phyloP scores from a whole-genome alignment of 805 yeast species.

The Sungouiozyma intestinalis region DNA sequence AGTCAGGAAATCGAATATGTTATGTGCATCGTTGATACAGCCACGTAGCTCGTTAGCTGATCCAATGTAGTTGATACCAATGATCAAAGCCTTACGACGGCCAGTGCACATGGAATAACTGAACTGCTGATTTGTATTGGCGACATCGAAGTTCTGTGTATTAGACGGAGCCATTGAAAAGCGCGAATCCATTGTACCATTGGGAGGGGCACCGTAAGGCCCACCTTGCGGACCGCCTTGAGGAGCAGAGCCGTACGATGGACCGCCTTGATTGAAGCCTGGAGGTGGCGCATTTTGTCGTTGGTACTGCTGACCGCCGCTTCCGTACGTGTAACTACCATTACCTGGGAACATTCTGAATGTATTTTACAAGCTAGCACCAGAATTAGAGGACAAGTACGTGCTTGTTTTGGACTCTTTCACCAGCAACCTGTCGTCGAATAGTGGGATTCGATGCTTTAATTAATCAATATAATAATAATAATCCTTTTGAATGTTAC shows the following conservation, averaged over 20 bases:
- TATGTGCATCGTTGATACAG: conserved; percentile 67
- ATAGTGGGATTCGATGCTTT: too few species aligned
- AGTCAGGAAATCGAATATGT: conserved; percentile 38
- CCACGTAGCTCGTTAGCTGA: conserved; percentile 53
- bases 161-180: conserved; percentile 3
- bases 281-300: conserved; percentile 13
- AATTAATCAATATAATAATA: too few species aligned
- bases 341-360: conserved; percentile 25
- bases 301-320: conserved; percentile 5
- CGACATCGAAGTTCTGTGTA: conserved; percentile 5
- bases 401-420: too few species aligned
- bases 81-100: conserved; percentile 57
- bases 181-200: conserved; percentile 7
- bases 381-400: too few species aligned
- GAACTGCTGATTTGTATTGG: conserved; percentile 6
- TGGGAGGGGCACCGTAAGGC: conserved; percentile 5
- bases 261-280: too few species aligned
- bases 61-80: conserved; percentile 74
- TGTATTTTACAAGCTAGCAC: too few species aligned
- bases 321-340: conserved; percentile 25
- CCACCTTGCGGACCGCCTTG: conserved; percentile 1
- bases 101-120: conserved; percentile 61
- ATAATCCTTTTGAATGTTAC: too few species aligned
- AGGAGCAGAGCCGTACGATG: too few species aligned
- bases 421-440: too few species aligned